Conservation (phyloP, 2,329 filamentous ascomycete species). For the Truncatella angustata region DNA sequence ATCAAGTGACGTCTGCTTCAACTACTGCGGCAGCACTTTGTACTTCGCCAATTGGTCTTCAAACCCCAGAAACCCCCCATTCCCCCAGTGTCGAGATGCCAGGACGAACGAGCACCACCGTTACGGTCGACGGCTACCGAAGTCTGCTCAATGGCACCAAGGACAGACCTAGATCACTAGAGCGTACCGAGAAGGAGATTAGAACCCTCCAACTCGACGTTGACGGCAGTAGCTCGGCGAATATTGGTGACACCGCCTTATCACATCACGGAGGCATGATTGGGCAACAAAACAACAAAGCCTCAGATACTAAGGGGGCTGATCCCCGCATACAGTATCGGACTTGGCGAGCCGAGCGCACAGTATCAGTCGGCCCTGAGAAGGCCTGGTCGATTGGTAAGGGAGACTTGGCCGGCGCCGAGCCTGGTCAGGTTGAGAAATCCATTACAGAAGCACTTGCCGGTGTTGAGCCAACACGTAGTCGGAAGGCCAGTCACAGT, state of each 20-base stretch:
- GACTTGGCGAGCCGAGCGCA: conserved; percentile 39
- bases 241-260: conserved; percentile 32
- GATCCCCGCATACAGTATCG: conserved; percentile 31
- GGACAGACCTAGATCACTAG: conserved; percentile 37
- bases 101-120: conserved; percentile 30
- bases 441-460: conserved; percentile 62
- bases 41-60: conserved; percentile 15
- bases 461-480: conserved; percentile 62
- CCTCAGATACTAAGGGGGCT: conserved; percentile 4
- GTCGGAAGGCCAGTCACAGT: conserved; percentile 66
- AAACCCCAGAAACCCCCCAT: conserved; percentile 8
- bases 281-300: conserved; percentile 18
- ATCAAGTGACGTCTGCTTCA: conserved; percentile 15
- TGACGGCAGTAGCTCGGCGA: conserved; percentile 22
- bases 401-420: conserved; percentile 43
- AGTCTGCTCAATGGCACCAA: conserved; percentile 30
- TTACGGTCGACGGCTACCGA: conserved; percentile 32
- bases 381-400: conserved; percentile 65
- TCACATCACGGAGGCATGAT: conserved; percentile 15
- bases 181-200: conserved; percentile 41
- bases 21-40: conserved; percentile 16
- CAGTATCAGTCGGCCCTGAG: conserved; percentile 45
- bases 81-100: conserved; percentile 25
- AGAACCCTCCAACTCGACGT: conserved; percentile 28
- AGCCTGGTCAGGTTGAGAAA: conserved; percentile 60